Conservation (phyloP, 192 early-diverging fungal genomes). For the Linnemannia schmuckeri region DNA sequence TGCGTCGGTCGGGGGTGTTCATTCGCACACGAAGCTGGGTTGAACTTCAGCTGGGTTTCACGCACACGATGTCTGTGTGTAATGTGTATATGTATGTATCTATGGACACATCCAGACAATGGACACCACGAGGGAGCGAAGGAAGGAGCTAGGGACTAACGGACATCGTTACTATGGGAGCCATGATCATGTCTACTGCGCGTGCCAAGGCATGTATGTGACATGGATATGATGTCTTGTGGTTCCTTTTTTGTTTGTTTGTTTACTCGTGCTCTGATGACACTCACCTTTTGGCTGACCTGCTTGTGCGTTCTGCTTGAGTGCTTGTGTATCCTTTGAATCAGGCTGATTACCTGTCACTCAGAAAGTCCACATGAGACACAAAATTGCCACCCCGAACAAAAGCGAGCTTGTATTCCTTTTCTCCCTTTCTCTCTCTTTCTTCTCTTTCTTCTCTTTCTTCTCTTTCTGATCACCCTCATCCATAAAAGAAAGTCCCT, state of each 20-base stretch:
- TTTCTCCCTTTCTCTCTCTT: background rate
- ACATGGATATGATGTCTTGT: background rate
- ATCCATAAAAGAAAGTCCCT: background rate
- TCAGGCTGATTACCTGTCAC: background rate
- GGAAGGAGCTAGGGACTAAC: no score
- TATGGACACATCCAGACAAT: background rate
- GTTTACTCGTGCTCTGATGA: background rate
- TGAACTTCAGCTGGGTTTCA: background rate
- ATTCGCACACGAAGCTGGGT: background rate
- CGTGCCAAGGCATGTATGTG: no score
- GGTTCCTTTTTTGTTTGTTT: background rate
- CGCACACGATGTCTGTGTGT: background rate
- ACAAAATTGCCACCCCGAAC: no score
- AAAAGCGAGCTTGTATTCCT: background rate
- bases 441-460: background rate
- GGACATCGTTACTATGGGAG: background rate
- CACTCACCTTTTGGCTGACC: no score
- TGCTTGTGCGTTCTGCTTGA: no score
- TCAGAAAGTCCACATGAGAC: background rate
- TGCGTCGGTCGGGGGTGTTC: background rate
- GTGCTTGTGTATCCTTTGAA: no score
- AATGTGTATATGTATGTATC: background rate
- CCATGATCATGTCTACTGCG: background rate
- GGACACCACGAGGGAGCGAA: background rate
- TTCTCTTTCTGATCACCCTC: constrained; percentile 3